These are phyloP conservation scores for Solanum medicagineum DNA, from an alignment of 257 asterid genomes.

Conservation along the genomic window DNA sequence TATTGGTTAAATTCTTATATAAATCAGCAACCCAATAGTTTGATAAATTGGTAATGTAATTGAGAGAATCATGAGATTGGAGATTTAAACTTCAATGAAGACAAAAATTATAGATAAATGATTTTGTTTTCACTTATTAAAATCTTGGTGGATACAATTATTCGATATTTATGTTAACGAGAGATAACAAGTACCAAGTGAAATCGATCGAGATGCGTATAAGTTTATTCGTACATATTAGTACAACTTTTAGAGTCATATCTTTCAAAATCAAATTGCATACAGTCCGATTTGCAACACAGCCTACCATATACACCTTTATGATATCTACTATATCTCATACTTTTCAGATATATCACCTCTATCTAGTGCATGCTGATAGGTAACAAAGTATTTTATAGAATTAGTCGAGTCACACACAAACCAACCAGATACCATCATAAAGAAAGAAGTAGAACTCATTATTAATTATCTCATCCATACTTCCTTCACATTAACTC, in stretches of 20 bases:
- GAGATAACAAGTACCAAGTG: background rate
- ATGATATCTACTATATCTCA: background rate
- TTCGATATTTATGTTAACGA: background rate
- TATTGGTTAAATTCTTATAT: background rate
- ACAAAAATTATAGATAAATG: background rate
- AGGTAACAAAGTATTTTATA: background rate
- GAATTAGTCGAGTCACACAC: background rate
- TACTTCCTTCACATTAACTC: background rate
- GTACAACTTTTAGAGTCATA: background rate
- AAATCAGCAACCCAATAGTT: background rate
- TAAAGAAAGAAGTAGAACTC: background rate
- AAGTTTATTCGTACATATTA: rapidly evolving
- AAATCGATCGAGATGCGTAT: background rate
- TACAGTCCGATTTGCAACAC: background rate
- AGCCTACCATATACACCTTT: background rate
- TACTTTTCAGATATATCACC: background rate
- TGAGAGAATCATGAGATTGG: background rate
- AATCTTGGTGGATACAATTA: background rate
- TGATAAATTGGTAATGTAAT: background rate
- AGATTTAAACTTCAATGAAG: background rate
- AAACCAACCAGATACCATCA: background rate
- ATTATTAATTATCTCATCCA: background rate
- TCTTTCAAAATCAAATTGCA: background rate
- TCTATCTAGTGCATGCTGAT: background rate
- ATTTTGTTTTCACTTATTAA: background rate